phyloP scores from a whole-genome alignment of 2,329 filamentous ascomycete genomes.

The Huntiella savannae region DNA sequence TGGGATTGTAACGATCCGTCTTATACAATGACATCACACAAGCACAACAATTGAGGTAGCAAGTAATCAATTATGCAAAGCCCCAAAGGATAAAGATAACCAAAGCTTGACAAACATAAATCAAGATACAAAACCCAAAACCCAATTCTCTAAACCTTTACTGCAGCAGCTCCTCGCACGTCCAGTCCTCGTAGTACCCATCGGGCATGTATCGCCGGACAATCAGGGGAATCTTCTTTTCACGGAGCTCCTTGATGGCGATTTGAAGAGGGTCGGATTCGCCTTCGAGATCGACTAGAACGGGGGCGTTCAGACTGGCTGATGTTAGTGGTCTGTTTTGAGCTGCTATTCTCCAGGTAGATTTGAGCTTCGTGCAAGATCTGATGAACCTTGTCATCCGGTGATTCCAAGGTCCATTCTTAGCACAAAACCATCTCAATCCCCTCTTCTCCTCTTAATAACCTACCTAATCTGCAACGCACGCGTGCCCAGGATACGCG shows the following conservation, averaged over 20 bases:
- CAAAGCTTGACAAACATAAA: too few species aligned
- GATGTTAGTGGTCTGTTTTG: not conserved
- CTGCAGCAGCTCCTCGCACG: conserved; percentile 79
- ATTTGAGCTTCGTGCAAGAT: too few species aligned
- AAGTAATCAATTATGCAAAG: too few species aligned
- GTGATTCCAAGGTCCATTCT: too few species aligned
- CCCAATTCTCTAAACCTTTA: conserved; percentile 16
- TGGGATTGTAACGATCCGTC: not conserved
- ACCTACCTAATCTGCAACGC: conserved; percentile 85
- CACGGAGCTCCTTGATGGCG: conserved; percentile 86
- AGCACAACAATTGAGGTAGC: not conserved
- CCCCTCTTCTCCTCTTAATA: not conserved
- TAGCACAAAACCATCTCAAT: not conserved
- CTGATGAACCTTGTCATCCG: too few species aligned
- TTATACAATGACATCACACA: not conserved
- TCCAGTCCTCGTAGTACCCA: conserved; percentile 98
- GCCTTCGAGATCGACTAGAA: conserved; percentile 88
- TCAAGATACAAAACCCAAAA: too few species aligned
- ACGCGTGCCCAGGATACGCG: conserved; percentile 78
- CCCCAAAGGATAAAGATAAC: too few species aligned
- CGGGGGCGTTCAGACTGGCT: conserved; percentile 82
- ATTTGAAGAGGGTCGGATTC: conserved; percentile 97
- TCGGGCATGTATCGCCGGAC: conserved; percentile 91
- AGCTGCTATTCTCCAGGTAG: not conserved
- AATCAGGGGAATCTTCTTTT: conserved; percentile 97